Evolutionary conservation across 2,329 filamentous ascomycete genomes (phyloP).

Genomic region (Aspergillus unguis): DNA sequence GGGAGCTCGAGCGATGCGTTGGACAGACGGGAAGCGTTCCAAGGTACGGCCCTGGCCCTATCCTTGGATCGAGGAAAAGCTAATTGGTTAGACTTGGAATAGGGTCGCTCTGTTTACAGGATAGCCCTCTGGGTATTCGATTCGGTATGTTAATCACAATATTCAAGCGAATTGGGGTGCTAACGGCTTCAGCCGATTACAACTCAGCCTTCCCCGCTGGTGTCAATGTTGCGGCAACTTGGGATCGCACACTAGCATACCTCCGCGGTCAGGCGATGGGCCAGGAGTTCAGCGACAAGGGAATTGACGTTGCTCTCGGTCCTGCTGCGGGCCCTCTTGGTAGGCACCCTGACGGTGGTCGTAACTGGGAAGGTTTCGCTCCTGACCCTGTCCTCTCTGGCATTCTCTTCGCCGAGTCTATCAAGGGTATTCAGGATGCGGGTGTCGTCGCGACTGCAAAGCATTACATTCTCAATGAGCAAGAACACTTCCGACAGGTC

Average conservation of each 20-base stretch:
- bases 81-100: constrained; percentile 49
- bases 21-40: constrained; percentile 60
- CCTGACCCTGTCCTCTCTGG: constrained; percentile 75
- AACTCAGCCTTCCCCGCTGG: constrained; percentile 77
- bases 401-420: constrained; percentile 66
- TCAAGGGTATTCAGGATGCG: constrained; percentile 76
- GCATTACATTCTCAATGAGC: constrained; percentile 71
- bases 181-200: constrained; percentile 59
- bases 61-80: neutral
- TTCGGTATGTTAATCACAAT: constrained; percentile 46
- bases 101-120: constrained; percentile 77
- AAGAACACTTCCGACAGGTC: constrained; percentile 67
- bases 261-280: constrained; percentile 71
- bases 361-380: constrained; percentile 66
- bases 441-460: constrained; percentile 82
- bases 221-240: constrained; percentile 77
- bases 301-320: constrained; percentile 70
- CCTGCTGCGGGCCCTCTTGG: constrained; percentile 74
- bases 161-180: neutral
- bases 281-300: constrained; percentile 70
- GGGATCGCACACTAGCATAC: constrained; percentile 69
- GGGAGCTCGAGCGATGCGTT: constrained; percentile 70
- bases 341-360: constrained; percentile 63
- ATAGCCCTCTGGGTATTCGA: constrained; percentile 77
- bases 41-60: constrained; percentile 21